Evolutionary conservation across 306 rosid genomes (phyloP).

Genomic region (Mimosa bimucronata): DNA sequence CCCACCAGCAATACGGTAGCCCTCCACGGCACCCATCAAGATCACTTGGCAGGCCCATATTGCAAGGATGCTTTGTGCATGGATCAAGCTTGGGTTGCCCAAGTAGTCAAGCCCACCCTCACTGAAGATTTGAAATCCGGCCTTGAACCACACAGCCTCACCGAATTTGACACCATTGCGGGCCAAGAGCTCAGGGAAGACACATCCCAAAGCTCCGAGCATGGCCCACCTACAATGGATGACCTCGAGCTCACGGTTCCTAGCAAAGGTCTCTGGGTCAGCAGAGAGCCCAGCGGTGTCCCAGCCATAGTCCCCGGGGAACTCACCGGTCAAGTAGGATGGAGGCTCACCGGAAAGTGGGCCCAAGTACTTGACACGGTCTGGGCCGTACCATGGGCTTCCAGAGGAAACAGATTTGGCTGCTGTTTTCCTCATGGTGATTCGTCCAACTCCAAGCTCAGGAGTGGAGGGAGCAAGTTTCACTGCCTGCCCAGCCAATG

Average conservation of each 20-base stretch:
- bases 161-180: constrained; percentile 90
- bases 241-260: constrained; percentile 78
- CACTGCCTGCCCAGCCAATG: constrained; percentile 73
- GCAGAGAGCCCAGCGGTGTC: constrained; percentile 95
- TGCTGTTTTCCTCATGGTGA: constrained; percentile 66
- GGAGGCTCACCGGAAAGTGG: constrained; percentile 93
- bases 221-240: constrained; percentile 80
- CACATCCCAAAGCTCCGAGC: constrained; percentile 79
- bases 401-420: constrained; percentile 46
- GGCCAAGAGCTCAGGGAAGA: constrained; percentile 84
- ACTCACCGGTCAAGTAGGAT: constrained; percentile 70
- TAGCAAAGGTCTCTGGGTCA: constrained; percentile 86
- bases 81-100: constrained; percentile 92
- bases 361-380: constrained; percentile 63
- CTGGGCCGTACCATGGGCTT: no score
- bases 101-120: constrained; percentile 96
- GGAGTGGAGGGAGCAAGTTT: constrained; percentile 54
- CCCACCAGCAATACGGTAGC: constrained; percentile 88
- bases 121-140: constrained; percentile 86
- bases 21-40: constrained; percentile 91
- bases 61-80: constrained; percentile 92
- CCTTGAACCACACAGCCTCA: constrained; percentile 94
- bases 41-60: constrained; percentile 84
- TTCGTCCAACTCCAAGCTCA: constrained; percentile 42
- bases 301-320: constrained; percentile 91